phyloP scores from a whole-genome alignment of 1,284 basidiomycete species.

The Somion occarium region DNA sequence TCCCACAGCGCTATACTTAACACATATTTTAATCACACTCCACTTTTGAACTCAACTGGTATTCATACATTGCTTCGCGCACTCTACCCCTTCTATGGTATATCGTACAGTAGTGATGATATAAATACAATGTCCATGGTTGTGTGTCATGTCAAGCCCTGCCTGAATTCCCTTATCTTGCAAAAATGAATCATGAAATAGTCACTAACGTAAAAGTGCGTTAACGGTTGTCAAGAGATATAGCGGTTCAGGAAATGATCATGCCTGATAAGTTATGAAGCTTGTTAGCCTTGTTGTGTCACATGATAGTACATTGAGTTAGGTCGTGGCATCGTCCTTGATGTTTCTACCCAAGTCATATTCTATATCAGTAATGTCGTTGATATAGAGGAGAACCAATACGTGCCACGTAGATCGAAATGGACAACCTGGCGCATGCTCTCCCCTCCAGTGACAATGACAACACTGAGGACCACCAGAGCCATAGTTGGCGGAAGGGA shows the following conservation, averaged over 20 bases:
- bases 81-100: too few species aligned
- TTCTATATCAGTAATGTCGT: too few species aligned
- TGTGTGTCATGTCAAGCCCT: neutral
- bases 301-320: neutral
- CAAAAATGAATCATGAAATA: neutral
- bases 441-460: constrained; percentile 68
- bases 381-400: neutral
- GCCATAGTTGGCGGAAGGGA: constrained; percentile 18
- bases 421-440: constrained; percentile 62
- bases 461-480: constrained; percentile 64
- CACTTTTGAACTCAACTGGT: too few species aligned
- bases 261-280: neutral
- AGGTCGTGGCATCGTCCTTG: too few species aligned
- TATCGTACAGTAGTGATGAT: neutral
- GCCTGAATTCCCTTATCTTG: neutral
- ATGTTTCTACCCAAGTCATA: too few species aligned
- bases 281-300: neutral
- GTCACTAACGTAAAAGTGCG: neutral
- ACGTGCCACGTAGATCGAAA: constrained; percentile 27
- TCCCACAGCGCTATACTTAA: too few species aligned
- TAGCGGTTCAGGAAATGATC: neutral
- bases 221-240: neutral
- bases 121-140: neutral
- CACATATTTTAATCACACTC: too few species aligned
- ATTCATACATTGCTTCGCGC: too few species aligned